Base-by-base conservation (phyloP, 23 red algal species). In the Cyanidium caldarium region DNA sequence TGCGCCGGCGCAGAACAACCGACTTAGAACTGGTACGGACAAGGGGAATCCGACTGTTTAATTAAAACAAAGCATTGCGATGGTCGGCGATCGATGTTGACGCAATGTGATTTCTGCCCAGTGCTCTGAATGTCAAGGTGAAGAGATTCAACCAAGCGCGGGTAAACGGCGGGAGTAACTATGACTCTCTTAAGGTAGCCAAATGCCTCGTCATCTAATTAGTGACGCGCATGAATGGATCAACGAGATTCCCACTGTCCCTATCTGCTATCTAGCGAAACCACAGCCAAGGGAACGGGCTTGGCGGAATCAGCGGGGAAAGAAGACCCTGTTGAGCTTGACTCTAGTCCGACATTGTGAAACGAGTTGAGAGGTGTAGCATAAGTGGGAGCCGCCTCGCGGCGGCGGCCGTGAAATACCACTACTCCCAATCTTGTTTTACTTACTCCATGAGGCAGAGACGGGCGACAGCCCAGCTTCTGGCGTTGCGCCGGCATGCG, bases 391-490 rank as follows among this genome's bases (percentile, higher is more conserved):
- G 70, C 58, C 35, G 33, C 33, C 45, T n/a, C 31, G 43, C 2
- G 17, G 28, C 34, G 38, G 67, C 58, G 26, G 20, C 23, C 26
- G 57, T 65, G 72, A 85, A 85, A 79, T 77, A 85, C 81, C 81
- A 85, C 81, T 85, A 85, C 81, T 85, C 81, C 81, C 72, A 77
- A 58, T 85, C 81, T 85, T 85, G 81, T 76, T 85, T 85, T 85
- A 85, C 81, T 85, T 85, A 85, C 81, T 85, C 65, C 67, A 76
- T 85, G 72, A 51, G 75, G 81, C 57, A 58, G 61, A 45, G 43
- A 61, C 45, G 44, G 67, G 42, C 41, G 29, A 42, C 61, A 42
- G 46, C 70, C 40, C 43, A 30, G 46, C 70, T 67, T 51, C 70
- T 34, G 21, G 42, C 16, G 58, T 39, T 69, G 61, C 34, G 65